Evolutionary conservation across 352 stramenopile genomes (phyloP).

Genomic region (Globisporangium viniferum): DNA sequence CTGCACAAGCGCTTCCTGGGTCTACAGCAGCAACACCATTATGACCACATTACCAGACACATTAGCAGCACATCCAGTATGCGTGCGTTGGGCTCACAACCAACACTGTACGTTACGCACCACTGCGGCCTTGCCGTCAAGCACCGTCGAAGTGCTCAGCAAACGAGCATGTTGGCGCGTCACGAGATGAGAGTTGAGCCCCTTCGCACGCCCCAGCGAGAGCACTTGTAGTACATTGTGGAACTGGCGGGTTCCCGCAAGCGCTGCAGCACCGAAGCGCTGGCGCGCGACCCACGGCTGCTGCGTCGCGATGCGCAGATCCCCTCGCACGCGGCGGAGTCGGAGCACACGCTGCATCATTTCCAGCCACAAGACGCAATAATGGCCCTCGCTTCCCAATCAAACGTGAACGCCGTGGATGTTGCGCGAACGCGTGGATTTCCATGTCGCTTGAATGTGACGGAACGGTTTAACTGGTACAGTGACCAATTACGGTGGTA

Average conservation of each 20-base stretch:
- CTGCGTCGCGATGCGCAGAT: background rate
- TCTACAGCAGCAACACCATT: constrained; percentile 5
- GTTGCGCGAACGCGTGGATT: constrained; percentile 16
- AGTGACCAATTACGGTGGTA: background rate
- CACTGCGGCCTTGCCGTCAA: constrained; percentile 8
- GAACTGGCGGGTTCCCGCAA: background rate
- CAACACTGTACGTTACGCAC: background rate
- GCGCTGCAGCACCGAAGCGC: background rate
- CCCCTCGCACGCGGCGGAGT: constrained; percentile 11
- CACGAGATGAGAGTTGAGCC: background rate
- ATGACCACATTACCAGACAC: background rate
- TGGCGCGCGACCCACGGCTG: background rate
- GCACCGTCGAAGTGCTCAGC: constrained; percentile 9
- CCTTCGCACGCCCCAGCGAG: background rate
- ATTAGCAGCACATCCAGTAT: background rate
- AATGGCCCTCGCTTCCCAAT: constrained; percentile 1
- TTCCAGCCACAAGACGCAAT: constrained; percentile 13
- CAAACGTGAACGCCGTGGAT: background rate
- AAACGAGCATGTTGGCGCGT: constrained; percentile 5
- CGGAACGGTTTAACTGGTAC: constrained; percentile 1
- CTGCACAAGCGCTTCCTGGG: constrained; percentile 26
- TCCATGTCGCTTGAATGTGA: constrained; percentile 8
- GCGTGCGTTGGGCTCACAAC: background rate
- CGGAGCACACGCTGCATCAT: constrained; percentile 23
- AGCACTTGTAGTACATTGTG: background rate